Conservation (phyloP, 805 yeast genomes). For the Blastobotrys terrestris region DNA sequence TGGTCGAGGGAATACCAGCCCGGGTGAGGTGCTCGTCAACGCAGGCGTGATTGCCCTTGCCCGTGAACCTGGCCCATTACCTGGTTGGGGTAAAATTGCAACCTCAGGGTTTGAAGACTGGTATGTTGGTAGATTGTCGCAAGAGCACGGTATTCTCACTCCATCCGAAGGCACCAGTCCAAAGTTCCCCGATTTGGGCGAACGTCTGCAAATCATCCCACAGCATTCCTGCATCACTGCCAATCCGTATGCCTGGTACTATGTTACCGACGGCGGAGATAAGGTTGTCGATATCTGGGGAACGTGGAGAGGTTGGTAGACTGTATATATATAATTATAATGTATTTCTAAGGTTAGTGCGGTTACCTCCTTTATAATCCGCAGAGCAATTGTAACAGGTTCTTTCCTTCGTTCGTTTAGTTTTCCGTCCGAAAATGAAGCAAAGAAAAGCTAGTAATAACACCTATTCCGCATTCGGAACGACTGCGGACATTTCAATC, state of each 20-base stretch:
- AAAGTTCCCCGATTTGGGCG: conserved; percentile 35
- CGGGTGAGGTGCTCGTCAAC: conserved; percentile 61
- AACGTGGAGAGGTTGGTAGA: conserved; percentile 49
- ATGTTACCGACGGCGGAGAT: conserved; percentile 44
- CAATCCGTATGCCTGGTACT: conserved; percentile 52
- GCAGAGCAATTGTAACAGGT: neutral
- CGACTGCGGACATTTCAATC: conserved; percentile 72
- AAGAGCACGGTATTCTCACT: conserved; percentile 73
- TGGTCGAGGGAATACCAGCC: conserved; percentile 41
- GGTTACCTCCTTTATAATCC: neutral
- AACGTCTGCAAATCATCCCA: conserved; percentile 50
- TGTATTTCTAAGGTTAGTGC: neutral
- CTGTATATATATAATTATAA: neutral
- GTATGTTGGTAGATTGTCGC: conserved; percentile 63
- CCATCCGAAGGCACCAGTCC: conserved; percentile 32
- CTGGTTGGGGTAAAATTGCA: conserved; percentile 53
- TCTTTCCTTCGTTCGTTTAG: too few species aligned
- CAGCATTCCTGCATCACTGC: conserved; percentile 74
- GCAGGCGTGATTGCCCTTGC: conserved; percentile 70
- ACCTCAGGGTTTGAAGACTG: conserved; percentile 43
- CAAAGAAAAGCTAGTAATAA: neutral
- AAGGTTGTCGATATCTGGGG: conserved; percentile 57
- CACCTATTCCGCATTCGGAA: neutral
- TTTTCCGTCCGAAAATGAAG: neutral
- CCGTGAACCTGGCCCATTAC: conserved; percentile 53